Conservation (phyloP, 2,329 filamentous ascomycete species). For the Fusarium praegraminearum region DNA sequence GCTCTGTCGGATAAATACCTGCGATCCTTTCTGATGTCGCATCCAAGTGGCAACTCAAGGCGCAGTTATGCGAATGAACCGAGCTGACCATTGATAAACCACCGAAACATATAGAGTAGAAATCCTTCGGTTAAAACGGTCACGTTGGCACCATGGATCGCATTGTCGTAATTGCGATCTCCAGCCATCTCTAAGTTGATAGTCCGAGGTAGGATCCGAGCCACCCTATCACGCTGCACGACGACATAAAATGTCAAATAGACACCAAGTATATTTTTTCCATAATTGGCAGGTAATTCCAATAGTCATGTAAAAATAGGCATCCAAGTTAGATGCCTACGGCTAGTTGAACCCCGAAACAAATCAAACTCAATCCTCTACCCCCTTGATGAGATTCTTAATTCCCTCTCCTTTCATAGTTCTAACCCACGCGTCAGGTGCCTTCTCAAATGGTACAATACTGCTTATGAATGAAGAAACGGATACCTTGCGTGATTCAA, state of each 20-base stretch:
- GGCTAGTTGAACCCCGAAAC: background rate
- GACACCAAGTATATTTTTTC: background rate
- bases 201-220: slow-evolving; percentile 21
- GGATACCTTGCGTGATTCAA: slow-evolving; percentile 76
- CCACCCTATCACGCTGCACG: background rate
- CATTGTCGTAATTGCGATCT: background rate
- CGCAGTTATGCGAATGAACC: background rate
- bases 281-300: background rate
- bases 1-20: background rate
- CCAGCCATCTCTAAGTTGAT: background rate
- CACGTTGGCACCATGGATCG: background rate
- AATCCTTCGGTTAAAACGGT: background rate
- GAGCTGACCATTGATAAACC: slow-evolving; percentile 3
- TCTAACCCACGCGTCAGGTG: slow-evolving; percentile 78
- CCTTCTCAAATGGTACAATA: slow-evolving; percentile 78
- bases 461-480: slow-evolving; percentile 84
- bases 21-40: background rate
- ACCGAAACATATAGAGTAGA: background rate
- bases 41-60: background rate
- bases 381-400: slow-evolving; percentile 69
- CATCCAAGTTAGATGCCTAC: too few relatives aligned
- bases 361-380: slow-evolving; percentile 12
- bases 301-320: too few relatives aligned
- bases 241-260: background rate
- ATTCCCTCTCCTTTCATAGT: slow-evolving; percentile 86